These are phyloP conservation scores for Erythrophleum fordii DNA, from an alignment of 306 rosid species.

Conservation along the genomic window DNA sequence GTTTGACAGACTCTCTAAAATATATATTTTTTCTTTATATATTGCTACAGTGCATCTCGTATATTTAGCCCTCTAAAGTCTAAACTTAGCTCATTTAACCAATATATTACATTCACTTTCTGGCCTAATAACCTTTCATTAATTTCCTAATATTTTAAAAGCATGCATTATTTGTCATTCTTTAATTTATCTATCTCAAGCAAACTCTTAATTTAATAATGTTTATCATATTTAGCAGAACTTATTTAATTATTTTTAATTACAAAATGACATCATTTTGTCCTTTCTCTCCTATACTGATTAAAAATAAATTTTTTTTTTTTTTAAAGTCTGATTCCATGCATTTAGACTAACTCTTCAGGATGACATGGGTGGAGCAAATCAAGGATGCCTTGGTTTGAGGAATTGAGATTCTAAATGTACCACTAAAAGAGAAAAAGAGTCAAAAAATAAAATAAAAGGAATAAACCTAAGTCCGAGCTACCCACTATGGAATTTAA, in stretches of 20 bases:
- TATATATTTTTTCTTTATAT: no score
- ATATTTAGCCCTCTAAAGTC: not conserved
- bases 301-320: not conserved
- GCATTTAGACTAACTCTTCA: not conserved
- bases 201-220: slow-evolving; percentile 12
- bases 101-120: not conserved
- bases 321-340: slow-evolving; percentile 27
- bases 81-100: slow-evolving; percentile 19
- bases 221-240: slow-evolving; percentile 18
- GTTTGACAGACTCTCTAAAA: no score
- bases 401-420: slow-evolving; percentile 2
- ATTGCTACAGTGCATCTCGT: no score
- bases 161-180: slow-evolving; percentile 25
- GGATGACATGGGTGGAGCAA: slow-evolving; percentile 17
- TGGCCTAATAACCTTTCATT: slow-evolving; percentile 9
- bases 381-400: slow-evolving; percentile 35
- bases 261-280: not conserved
- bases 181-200: not conserved
- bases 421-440: slow-evolving; percentile 23
- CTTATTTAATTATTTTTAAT: not conserved
- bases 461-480: slow-evolving; percentile 26
- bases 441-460: not conserved
- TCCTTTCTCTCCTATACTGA: not conserved
- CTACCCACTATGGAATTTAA: slow-evolving; percentile 24
- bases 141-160: slow-evolving; percentile 33